These are phyloP conservation scores for Thelonectria discophora DNA, from an alignment of 2,329 filamentous ascomycete species.

Conservation along the genomic window DNA sequence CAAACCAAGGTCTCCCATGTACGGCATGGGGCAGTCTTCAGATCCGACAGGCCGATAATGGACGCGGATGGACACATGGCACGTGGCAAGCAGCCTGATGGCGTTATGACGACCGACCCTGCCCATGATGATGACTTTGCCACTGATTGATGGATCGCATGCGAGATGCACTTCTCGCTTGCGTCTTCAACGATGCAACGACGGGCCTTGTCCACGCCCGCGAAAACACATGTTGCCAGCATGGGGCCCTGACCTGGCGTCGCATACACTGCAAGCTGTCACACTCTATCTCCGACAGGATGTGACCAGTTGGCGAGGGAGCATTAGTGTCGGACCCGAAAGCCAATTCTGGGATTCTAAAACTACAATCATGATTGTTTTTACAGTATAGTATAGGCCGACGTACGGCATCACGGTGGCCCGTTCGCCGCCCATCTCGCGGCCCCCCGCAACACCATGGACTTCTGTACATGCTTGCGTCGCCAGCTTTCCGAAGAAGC, in stretches of 20 bases:
- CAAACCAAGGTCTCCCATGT: constrained; percentile 34
- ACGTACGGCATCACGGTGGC: constrained; percentile 18
- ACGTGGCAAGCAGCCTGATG: constrained; percentile 18
- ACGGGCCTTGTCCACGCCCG: constrained; percentile 2
- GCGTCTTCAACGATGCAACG: background rate
- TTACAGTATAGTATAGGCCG: constrained; percentile 40
- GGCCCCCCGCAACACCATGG: constrained; percentile 28
- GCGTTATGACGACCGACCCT: constrained; percentile 10
- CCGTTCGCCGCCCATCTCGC: constrained; percentile 32
- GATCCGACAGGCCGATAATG: constrained; percentile 17
- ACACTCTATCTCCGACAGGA: constrained; percentile 12
- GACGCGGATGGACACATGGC: constrained; percentile 11
- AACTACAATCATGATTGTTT: constrained; percentile 43
- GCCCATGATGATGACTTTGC: background rate
- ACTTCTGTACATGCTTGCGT: constrained; percentile 30
- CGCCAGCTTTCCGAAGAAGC: constrained; percentile 19
- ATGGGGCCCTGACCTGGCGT: constrained; percentile 6
- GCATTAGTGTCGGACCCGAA: constrained; percentile 25
- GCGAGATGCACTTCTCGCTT: background rate
- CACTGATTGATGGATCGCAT: background rate
- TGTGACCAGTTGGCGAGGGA: constrained; percentile 23
- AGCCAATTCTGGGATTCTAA: constrained; percentile 35
- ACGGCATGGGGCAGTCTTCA: constrained; percentile 17
- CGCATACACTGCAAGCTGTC: background rate
- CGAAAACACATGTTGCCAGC: constrained; percentile 9